Conservation (phyloP, 441 rosid species). For the Mallotus repandus region DNA sequence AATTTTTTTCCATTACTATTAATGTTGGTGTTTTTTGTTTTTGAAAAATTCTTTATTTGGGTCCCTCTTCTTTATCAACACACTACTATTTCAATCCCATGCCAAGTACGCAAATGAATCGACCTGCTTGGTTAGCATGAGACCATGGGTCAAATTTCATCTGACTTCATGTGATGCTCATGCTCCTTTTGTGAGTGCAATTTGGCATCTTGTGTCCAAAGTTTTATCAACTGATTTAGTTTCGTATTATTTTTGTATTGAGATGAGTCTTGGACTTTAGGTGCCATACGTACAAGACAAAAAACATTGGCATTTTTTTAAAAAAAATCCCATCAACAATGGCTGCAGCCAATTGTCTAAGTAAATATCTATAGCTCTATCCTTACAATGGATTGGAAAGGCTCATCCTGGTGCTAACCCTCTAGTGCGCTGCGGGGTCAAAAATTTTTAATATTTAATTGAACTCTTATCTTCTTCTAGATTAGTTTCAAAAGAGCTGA, state of each 20-base stretch:
- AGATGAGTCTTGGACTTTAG: neutral
- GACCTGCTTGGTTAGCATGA: constrained; percentile 7
- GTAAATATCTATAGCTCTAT: no score
- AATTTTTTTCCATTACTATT: no score
- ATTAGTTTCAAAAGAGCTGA: no score
- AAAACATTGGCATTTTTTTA: no score
- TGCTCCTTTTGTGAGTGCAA: neutral
- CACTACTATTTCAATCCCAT: constrained; percentile 9
- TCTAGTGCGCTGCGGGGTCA: no score
- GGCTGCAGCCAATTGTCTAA: no score
- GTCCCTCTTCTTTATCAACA: constrained; percentile 10
- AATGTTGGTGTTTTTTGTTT: neutral
- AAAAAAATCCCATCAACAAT: no score
- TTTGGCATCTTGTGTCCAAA: neutral
- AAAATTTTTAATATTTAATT: no score
- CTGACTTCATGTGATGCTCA: constrained; percentile 1
- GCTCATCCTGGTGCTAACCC: no score
- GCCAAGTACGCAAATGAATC: constrained; percentile 10
- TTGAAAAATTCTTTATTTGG: neutral
- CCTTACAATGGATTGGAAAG: no score
- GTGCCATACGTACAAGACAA: neutral
- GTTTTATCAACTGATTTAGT: neutral
- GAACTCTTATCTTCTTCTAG: no score
- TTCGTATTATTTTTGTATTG: no score
- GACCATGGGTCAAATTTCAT: constrained; percentile 1